Base-by-base conservation (phyloP, 257 asterid species). In the Lavandula angustifolia region DNA sequence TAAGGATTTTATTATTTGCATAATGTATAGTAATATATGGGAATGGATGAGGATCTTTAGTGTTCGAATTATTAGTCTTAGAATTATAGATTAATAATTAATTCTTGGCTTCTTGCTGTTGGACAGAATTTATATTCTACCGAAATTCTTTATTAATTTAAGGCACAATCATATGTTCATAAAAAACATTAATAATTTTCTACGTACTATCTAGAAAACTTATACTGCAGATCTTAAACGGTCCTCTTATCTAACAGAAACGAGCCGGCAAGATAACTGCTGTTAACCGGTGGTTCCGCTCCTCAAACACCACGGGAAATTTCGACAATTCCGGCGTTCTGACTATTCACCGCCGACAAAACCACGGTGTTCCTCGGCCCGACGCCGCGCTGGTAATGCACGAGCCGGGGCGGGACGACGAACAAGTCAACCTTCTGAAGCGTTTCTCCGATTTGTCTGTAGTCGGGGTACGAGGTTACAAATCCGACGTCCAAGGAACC, bases 371-470 rank as follows among this genome's bases (percentile, higher is more conserved):
- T 55, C 0, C n/a, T 57, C 6, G 48, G 5, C 57, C 69, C 73
- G 6, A 46, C 66, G 34, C 52, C 53, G 6, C 51, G 54, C 52
- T 66, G 78, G 49, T 42, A 73, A 52, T 73, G 81, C 16, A 56
- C 33, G 9, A 76, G 77, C 37, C 81, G 72, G 13, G 64, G 41
- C 0, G 77, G 78, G 18, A 76, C 60, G 1, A 52, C 69, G 12
- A 71, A 71, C 8, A 44, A 60, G 13, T 72, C 69, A 1, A 77
- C 77, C 48, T 51, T 58, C 0, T 35, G 3, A 3, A 76, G 75
- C 7, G 50, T 12, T 32, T 76, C 67, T 0, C 17, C 29, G 4
- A 55, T 7, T 9, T 34, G 53, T 3, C 22, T 48, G 48, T 71
- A 63, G 27, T 14, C 34, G 9, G 77, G 76, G 51, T 49, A 56